phyloP scores from a whole-genome alignment of 2,329 filamentous ascomycete species.

The Neonectria ditissima region DNA sequence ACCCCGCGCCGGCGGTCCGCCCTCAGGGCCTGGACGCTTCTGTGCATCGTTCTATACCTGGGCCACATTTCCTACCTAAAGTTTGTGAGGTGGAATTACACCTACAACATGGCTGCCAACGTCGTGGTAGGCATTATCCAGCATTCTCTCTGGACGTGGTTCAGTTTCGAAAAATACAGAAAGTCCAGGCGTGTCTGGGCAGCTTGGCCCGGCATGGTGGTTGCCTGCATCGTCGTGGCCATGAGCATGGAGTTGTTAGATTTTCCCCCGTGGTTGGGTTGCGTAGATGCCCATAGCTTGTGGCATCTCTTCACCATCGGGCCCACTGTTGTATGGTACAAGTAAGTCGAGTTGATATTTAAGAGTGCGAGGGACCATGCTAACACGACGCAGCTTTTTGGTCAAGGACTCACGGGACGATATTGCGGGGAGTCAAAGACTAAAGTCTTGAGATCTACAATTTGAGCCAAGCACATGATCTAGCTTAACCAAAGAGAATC shows the following conservation, averaged over 20 bases:
- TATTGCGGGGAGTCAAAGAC: conserved; percentile 72
- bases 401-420: conserved; percentile 88
- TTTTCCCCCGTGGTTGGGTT: conserved; percentile 85
- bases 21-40: conserved; percentile 78
- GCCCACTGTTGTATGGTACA: conserved; percentile 92
- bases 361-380: neutral
- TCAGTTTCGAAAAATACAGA: conserved; percentile 80
- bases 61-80: conserved; percentile 87
- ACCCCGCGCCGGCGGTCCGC: conserved; percentile 59
- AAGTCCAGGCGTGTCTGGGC: conserved; percentile 82
- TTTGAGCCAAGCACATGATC: neutral
- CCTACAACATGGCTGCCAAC: conserved; percentile 98
- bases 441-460: conserved; percentile 68
- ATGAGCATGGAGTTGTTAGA: conserved; percentile 98
- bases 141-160: conserved; percentile 88
- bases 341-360: conserved; percentile 72
- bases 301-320: conserved; percentile 96
- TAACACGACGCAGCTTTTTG: conserved; percentile 74
- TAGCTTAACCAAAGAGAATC: neutral
- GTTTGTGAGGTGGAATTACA: conserved; percentile 91
- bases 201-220: conserved; percentile 88
- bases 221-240: conserved; percentile 89
- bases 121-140: conserved; percentile 83
- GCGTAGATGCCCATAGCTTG: conserved; percentile 91
- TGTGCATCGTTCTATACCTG: conserved; percentile 78